Conservation (phyloP, 306 rosid genomes). For the Cicer chorassanicum region DNA sequence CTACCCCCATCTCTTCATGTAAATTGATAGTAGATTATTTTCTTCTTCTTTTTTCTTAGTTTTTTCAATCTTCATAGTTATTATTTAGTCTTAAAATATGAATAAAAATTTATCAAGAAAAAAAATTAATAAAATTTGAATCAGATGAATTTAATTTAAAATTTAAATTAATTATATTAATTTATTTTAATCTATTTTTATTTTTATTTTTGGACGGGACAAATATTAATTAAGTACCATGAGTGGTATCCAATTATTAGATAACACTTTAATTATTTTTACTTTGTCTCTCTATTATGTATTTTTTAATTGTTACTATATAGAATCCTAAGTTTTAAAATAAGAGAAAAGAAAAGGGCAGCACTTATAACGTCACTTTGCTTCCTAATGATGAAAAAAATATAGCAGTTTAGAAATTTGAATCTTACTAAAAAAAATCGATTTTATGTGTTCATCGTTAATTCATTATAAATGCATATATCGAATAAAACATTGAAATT, state of each 20-base stretch:
- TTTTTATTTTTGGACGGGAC: too few relatives aligned
- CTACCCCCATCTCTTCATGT: constrained; percentile 40
- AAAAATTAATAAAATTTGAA: too few relatives aligned
- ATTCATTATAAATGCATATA: too few relatives aligned
- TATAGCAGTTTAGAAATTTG: not conserved
- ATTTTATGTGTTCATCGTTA: too few relatives aligned
- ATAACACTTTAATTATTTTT: constrained; percentile 39
- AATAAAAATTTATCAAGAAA: too few relatives aligned
- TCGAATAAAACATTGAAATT: too few relatives aligned
- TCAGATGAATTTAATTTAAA: too few relatives aligned
- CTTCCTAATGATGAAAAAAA: constrained; percentile 32
- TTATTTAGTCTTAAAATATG: not conserved
- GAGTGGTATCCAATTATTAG: constrained; percentile 31
- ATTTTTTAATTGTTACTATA: not conserved
- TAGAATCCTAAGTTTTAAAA: constrained; percentile 54
- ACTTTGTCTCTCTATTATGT: constrained; percentile 29
- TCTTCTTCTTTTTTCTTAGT: not conserved
- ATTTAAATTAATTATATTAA: too few relatives aligned
- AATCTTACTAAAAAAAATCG: not conserved
- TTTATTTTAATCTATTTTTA: too few relatives aligned
- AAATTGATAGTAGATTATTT: constrained; percentile 12
- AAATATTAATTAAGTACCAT: not conserved
- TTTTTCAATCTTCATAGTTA: constrained; percentile 27
- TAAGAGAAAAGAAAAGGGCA: constrained; percentile 36
- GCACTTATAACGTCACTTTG: constrained; percentile 34